Conservation (phyloP, 495 filamentous ascomycete species). For the Penicillium fimorum region DNA sequence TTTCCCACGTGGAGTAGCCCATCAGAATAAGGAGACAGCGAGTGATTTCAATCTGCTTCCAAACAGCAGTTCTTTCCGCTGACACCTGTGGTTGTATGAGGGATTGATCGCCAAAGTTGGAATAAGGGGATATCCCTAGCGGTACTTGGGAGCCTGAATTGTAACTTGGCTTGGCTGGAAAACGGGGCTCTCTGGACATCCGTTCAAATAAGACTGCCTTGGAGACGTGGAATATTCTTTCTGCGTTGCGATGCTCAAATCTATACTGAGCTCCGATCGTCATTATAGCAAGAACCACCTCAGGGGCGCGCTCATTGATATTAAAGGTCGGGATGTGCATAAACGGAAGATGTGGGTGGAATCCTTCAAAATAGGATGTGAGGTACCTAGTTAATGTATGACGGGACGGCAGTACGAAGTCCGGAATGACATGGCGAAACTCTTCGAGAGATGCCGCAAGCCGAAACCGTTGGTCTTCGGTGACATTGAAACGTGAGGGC, state of each 20-base stretch:
- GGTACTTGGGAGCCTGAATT: constrained; percentile 13
- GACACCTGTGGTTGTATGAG: constrained; percentile 7
- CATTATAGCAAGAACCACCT: constrained; percentile 34
- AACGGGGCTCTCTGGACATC: constrained; percentile 28
- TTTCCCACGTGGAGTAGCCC: constrained; percentile 43
- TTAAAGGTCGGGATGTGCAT: constrained; percentile 38
- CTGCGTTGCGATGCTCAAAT: constrained; percentile 38
- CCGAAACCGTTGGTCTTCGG: constrained; percentile 37
- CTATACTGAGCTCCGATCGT: constrained; percentile 41
- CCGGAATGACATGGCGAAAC: constrained; percentile 39
- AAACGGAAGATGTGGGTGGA: constrained; percentile 39
- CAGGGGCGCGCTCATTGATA: constrained; percentile 35
- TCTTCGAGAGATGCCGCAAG: constrained; percentile 38
- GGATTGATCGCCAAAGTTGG: constrained; percentile 10
- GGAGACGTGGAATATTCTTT: constrained; percentile 35
- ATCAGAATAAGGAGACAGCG: constrained; percentile 38
- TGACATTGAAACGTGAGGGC: constrained; percentile 32
- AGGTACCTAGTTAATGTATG: constrained; percentile 40
- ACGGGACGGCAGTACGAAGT: constrained; percentile 39
- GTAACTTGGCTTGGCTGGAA: constrained; percentile 11
- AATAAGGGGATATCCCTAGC: constrained; percentile 16
- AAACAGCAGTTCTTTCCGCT: constrained; percentile 14
- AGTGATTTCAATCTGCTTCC: constrained; percentile 35
- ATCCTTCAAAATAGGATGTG: constrained; percentile 40
- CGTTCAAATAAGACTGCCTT: constrained; percentile 35